Evolutionary conservation across 768 basidiomycete species (phyloP).

Genomic region (Tricholoma matsutake): DNA sequence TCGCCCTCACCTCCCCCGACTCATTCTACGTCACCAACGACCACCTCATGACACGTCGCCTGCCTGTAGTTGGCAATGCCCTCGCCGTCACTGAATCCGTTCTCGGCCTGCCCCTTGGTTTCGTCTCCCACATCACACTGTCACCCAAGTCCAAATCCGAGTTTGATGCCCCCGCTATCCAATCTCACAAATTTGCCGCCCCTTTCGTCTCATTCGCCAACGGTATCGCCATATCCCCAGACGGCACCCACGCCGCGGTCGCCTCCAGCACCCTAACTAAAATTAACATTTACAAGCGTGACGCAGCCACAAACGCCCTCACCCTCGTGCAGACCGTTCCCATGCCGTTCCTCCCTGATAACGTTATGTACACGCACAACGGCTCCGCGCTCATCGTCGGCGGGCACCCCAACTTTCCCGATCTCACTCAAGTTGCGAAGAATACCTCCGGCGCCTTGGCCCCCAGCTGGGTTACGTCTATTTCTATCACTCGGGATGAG

Average conservation of each 20-base stretch:
- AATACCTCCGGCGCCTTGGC: slow-evolving; percentile 38
- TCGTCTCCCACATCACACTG: slow-evolving; percentile 54
- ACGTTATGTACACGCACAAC: slow-evolving; percentile 50
- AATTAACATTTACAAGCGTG: slow-evolving; percentile 51
- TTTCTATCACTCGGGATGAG: slow-evolving; percentile 28
- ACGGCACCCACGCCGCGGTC: slow-evolving; percentile 50
- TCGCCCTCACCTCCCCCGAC: slow-evolving; percentile 62
- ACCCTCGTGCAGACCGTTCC: slow-evolving; percentile 34
- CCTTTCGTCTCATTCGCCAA: slow-evolving; percentile 64
- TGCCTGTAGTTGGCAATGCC: slow-evolving; percentile 48
- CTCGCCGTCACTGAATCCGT: slow-evolving; percentile 55
- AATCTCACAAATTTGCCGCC: slow-evolving; percentile 37
- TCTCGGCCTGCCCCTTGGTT: slow-evolving; percentile 54
- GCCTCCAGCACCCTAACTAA: slow-evolving; percentile 48
- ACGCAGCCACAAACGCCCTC: slow-evolving; percentile 43
- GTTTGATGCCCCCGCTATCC: slow-evolving; percentile 20
- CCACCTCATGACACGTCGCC: slow-evolving; percentile 62
- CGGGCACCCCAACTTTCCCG: slow-evolving; percentile 65
- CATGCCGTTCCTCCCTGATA: slow-evolving; percentile 63
- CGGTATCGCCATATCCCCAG: slow-evolving; percentile 58
- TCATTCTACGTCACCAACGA: slow-evolving; percentile 76
- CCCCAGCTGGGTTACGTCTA: slow-evolving; percentile 58
- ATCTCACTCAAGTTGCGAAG: slow-evolving; percentile 42
- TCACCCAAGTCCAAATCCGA: slow-evolving; percentile 21
- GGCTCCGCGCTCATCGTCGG: slow-evolving; percentile 49